Percentiles rank a stretch among this genome's conserved stretches.
phyloP scores from a whole-genome alignment of 2,329 filamentous ascomycete genomes.

The Didymella sp. region DNA sequence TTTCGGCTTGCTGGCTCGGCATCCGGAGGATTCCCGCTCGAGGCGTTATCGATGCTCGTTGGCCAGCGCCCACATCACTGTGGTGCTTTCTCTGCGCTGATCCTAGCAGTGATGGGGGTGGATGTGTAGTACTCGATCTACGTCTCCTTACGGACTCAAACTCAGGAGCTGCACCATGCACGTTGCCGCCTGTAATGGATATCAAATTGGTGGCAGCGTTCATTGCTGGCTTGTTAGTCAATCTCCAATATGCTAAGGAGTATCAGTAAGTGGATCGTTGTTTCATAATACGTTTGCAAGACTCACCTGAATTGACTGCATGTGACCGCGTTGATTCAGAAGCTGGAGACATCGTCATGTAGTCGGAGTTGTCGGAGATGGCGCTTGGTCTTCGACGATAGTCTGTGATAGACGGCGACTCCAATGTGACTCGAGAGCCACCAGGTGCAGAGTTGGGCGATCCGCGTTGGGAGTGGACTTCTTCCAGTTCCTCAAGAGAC shows the following conservation, averaged over 20 bases:
- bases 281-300: neutral
- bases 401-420: slow-evolving; percentile 38
- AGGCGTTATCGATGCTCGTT: slow-evolving; percentile 42
- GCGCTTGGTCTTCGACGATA: slow-evolving; percentile 46
- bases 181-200: slow-evolving; percentile 35
- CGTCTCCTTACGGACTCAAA: slow-evolving; percentile 45
- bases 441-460: slow-evolving; percentile 68
- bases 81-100: slow-evolving; percentile 42
- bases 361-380: slow-evolving; percentile 47
- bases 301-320: slow-evolving; percentile 35
- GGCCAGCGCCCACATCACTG: slow-evolving; percentile 38
- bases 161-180: slow-evolving; percentile 45
- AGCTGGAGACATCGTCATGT: slow-evolving; percentile 45
- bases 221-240: slow-evolving; percentile 35
- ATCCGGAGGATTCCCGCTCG: slow-evolving; percentile 66
- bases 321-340: slow-evolving; percentile 36
- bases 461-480: slow-evolving; percentile 70
- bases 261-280: slow-evolving; percentile 1
- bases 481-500: slow-evolving; percentile 78
- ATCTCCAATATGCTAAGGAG: slow-evolving; percentile 39
- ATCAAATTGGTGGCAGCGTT: slow-evolving; percentile 39
- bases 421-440: slow-evolving; percentile 48
- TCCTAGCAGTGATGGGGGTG: slow-evolving; percentile 42
- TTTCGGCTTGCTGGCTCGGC: slow-evolving; percentile 74
- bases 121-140: slow-evolving; percentile 43